Base-by-base conservation (phyloP, 129 eudicot genomes). In the Scalesia atractyloides region DNA sequence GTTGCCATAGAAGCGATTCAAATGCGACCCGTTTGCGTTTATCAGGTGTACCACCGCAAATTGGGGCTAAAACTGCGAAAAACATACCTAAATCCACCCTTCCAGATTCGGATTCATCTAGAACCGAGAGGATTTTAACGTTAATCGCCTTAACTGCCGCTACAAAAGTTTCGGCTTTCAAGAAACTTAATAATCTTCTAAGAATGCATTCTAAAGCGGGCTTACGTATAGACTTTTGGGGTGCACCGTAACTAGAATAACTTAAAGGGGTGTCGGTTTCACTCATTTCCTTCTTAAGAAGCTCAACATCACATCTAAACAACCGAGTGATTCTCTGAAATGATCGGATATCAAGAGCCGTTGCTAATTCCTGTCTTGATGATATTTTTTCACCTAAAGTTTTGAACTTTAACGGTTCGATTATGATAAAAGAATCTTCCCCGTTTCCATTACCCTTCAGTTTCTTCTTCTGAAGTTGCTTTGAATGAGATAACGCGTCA, bases 41-140 rank as follows among this genome's bases (percentile, higher is more conserved):
- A 17, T 88, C 97, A 3, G 85, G 82, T 2, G 88, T 54, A n/a
- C 99, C 99, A 68, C 94, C 84, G 62, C 97, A 94, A 18, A 94
- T 64, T 0, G 99, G 99, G 18, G 97, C 96, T 60, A 94, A 48
- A 66, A 94, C 69, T 8, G 99, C 99, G 24, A 87, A 94, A 77
- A 94, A 88, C 97, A 94, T 86, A 59, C 99, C 99, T 72, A 94
- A 81, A 80, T 94, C 99, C 44, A 94, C 93, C 81, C 99, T 73
- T 18, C 97, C 96, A 3, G 95, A 82, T 66, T 87, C 99, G 8
- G 97, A 69, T 58, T 88, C 96, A 64, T 94, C 99, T 73, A 94
- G 71, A 19, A 84, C 91, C 13, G 87, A 86, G 2, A 94, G 87
- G 73, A 94, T 88, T 73, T 91, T 90, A 79, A 84, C 87, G 82